These are phyloP conservation scores for Salvia hispanica DNA, from an alignment of 257 asterid genomes.

Conservation along the genomic window DNA sequence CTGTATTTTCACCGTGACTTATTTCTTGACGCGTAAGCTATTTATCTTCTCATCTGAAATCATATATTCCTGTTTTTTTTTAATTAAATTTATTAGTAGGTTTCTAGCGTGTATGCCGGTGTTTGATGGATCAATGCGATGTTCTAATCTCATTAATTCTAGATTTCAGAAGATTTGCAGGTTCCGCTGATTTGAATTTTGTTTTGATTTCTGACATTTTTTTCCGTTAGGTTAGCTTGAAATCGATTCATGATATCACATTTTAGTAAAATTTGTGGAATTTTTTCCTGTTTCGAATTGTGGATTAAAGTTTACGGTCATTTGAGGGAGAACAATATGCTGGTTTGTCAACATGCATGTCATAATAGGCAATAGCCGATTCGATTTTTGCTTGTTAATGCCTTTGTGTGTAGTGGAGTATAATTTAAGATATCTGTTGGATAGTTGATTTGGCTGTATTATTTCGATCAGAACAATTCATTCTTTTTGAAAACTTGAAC, in stretches of 20 bases:
- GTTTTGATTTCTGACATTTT: not conserved
- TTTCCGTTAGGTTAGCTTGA: not conserved
- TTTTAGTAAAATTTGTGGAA: conserved; percentile 9
- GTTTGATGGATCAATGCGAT: conserved; percentile 1
- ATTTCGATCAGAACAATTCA: not conserved
- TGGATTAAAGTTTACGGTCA: not conserved
- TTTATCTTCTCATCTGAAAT: conserved; percentile 8
- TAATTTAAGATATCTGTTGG: not conserved
- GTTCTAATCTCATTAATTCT: conserved; percentile 10
- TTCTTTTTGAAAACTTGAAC: no score
- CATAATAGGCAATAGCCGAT: not conserved
- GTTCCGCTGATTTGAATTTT: not conserved
- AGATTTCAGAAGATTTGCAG: conserved; percentile 8
- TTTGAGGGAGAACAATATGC: conserved; percentile 3
- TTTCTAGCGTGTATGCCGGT: conserved; percentile 10
- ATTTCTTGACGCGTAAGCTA: conserved; percentile 76
- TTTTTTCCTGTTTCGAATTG: not conserved
- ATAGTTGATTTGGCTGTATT: not conserved
- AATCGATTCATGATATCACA: conserved; percentile 1
- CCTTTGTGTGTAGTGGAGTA: not conserved
- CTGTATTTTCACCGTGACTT: conserved; percentile 70
- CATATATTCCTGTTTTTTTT: not conserved
- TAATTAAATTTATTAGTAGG: not conserved
- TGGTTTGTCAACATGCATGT: conserved; percentile 8
- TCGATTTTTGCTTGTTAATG: conserved; percentile 13